Percentiles rank a stretch among this genome's conserved stretches.
These are phyloP conservation scores for Canna indica DNA, from an alignment of 176 grass and related monocot species.

Conservation along the genomic window DNA sequence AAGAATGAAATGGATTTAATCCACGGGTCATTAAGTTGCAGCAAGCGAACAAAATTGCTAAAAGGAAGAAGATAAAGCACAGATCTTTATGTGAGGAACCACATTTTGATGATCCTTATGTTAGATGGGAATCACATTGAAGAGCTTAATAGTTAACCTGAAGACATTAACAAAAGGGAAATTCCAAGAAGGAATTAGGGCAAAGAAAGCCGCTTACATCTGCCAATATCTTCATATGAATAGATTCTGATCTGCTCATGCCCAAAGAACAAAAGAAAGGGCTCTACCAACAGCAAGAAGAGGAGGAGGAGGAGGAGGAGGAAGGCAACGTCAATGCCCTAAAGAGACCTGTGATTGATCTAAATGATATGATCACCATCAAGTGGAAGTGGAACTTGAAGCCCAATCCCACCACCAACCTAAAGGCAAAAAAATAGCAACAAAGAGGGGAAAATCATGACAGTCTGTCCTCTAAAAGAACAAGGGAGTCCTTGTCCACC, in stretches of 20 bases:
- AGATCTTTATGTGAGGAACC: neutral
- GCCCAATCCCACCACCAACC: neutral
- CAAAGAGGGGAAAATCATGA: slow-evolving; percentile 26
- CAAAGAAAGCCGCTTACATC: neutral
- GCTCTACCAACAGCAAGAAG: neutral
- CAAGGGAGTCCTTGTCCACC: slow-evolving; percentile 33
- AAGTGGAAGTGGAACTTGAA: slow-evolving; percentile 11
- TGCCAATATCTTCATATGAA: neutral
- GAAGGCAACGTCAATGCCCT: neutral
- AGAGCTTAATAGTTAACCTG: too few relatives aligned
- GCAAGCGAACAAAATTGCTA: neutral
- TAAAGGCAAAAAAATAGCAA: slow-evolving; percentile 13
- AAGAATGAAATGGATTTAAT: neutral
- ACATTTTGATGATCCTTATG: too few relatives aligned
- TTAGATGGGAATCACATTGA: too few relatives aligned
- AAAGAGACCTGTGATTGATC: neutral
- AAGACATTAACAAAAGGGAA: too few relatives aligned
- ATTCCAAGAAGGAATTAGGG: neutral
- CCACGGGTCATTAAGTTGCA: neutral
- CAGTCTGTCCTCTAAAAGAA: slow-evolving; percentile 29
- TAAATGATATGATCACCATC: neutral
- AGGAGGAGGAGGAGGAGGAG: neutral
- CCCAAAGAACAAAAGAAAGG: neutral
- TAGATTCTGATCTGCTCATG: neutral
- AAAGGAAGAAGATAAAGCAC: neutral